Base-by-base conservation (phyloP, 108 stramenopile species). In the Skeletonema marinoi region DNA sequence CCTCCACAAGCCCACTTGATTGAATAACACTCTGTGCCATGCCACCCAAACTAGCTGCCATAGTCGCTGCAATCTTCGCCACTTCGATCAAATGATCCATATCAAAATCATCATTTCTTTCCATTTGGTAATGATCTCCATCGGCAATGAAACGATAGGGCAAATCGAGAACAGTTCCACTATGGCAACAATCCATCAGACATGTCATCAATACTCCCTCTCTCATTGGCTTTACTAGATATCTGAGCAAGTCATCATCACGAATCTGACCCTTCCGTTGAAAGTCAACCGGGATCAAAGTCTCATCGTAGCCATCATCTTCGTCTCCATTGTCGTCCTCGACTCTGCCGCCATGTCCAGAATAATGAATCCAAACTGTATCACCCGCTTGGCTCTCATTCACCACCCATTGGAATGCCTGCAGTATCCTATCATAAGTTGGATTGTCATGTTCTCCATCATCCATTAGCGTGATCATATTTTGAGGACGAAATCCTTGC, bases 141-240 rank as follows among this genome's bases (percentile, higher is more conserved):
- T 90, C 89, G 6, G 87, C 89, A 8, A 78, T 60, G 63, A 90
- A 90, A 17, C 30, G 48, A 46, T 76, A 92, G 30, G 92, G 92
- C 4, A 93, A 70, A 81, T 93, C 93, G 46, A 93, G 74, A 35
- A 90, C 89, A 36, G 86, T 89, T 48, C 96, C 96, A 19, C 86
- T 88, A 68, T 96, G 96, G 85, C 96, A 97, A 75, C 86, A 88
- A 59, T 90, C 89, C 86, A 88, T 88, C 9, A 86, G 51, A 74
- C 86, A 50, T 0, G 91, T 89, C 12, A 92, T 81, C 14, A 62
- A 65, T 7, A 91, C 90, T 59, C 92, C 93, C 31, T 77, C 85
- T 46, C 78, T 65, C 74, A 96, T 80, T 32, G 88, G 79, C 46
- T 61, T 61, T 3, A 94, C 93, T 41, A 96, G 82, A 56, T 70